A percentile compares a stretch with the other conserved stretches of the same genome.
These are phyloP conservation scores for Claviceps maximensis DNA, from an alignment of 2,329 filamentous ascomycete species.

Conservation along the genomic window DNA sequence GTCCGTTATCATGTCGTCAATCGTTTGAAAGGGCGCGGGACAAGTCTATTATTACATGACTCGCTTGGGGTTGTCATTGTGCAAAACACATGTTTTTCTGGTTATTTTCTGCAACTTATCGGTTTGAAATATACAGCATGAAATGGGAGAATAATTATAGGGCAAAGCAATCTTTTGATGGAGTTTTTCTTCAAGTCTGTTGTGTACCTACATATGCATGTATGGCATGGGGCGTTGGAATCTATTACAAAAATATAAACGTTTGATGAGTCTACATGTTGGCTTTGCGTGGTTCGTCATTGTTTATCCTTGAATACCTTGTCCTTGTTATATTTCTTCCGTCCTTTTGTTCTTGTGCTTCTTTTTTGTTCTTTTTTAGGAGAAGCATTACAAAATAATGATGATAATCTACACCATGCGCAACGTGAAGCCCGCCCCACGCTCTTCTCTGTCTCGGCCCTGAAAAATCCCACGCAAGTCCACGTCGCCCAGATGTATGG, in stretches of 20 bases:
- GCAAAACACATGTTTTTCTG: background rate
- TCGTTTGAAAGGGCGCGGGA: background rate
- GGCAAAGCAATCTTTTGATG: background rate
- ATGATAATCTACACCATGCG: slow-evolving; percentile 36
- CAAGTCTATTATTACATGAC: no score
- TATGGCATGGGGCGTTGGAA: background rate
- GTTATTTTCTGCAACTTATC: background rate
- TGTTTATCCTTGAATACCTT: no score
- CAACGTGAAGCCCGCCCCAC: slow-evolving; percentile 51
- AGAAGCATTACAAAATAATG: background rate
- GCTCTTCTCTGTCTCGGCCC: slow-evolving; percentile 49
- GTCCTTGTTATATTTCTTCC: no score
- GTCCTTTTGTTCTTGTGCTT: background rate
- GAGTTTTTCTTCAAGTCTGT: background rate
- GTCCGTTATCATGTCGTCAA: background rate
- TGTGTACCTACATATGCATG: background rate
- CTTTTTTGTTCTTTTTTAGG: background rate
- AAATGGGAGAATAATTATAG: background rate
- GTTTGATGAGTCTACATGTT: background rate
- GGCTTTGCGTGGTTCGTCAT: background rate
- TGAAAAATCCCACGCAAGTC: slow-evolving; percentile 64
- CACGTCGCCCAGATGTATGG: slow-evolving; percentile 37
- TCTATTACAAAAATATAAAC: background rate
- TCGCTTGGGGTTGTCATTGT: background rate
- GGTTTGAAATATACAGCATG: background rate